Evolutionary conservation across 352 stramenopile species (phyloP).

Genomic region (Phytopythium vexans): DNA sequence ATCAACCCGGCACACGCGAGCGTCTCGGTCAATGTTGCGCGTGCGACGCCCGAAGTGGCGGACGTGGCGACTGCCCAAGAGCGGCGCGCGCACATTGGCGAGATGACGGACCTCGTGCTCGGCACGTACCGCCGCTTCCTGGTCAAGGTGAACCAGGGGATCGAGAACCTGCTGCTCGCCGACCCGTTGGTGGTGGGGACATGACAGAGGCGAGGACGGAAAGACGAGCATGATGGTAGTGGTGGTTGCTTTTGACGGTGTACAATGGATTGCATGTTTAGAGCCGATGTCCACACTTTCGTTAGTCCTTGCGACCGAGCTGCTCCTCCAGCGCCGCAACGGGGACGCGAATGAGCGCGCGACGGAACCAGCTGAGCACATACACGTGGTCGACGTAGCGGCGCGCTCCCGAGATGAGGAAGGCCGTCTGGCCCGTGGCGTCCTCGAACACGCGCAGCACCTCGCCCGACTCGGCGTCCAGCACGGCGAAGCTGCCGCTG

Average conservation of each 20-base stretch:
- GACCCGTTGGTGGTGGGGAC: conserved; percentile 9
- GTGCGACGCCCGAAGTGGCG: conserved; percentile 22
- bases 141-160: conserved; percentile 36
- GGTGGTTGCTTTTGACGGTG: too few species aligned
- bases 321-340: conserved; percentile 27
- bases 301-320: too few species aligned
- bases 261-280: too few species aligned
- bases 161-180: conserved; percentile 32
- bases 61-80: conserved; percentile 7
- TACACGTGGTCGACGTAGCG: conserved; percentile 54
- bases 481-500: conserved; percentile 34
- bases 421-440: conserved; percentile 25
- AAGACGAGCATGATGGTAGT: too few species aligned
- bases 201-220: background rate
- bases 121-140: conserved; percentile 35
- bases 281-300: too few species aligned
- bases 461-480: conserved; percentile 45
- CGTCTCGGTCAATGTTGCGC: conserved; percentile 10
- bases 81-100: conserved; percentile 27
- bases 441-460: conserved; percentile 45
- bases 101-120: conserved; percentile 51
- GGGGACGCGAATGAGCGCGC: conserved; percentile 43
- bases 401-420: conserved; percentile 34
- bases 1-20: conserved; percentile 7
- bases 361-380: conserved; percentile 41